Base-by-base conservation (phyloP, 2,329 filamentous ascomycete genomes). In the Amauroascus verrucosus region DNA sequence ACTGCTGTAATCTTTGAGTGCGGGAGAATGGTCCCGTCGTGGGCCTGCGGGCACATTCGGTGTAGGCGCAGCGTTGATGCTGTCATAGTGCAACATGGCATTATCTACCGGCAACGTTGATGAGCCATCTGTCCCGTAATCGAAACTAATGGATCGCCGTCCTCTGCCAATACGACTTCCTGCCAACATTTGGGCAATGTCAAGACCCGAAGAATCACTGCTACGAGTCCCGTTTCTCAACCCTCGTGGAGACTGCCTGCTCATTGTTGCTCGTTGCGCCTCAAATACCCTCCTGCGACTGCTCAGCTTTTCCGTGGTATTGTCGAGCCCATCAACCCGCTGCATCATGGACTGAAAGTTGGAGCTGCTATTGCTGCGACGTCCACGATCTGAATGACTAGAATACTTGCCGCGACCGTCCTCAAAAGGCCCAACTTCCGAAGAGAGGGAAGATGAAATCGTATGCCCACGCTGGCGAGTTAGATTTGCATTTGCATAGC, bases 11-110 rank as follows among this genome's bases (percentile, higher is more conserved):
- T 55, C 66, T 59, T 67, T 57, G 62, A 67, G 41, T 2, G 65
- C 66, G 53, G 69, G 62, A 22, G 74, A 70, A 40, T 70, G 71
- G 44, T 69, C 62, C 59, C 78, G 72, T 57, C 88, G 81, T 54
- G 90, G 88, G 4, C 90, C 90, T 47, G 78, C 84, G 32, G 88
- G 88, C 33, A 96, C 77, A 26, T 83, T 90, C 4, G 91, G 91
- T 35, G 85, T 91, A 13, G 91, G 90, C 24, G 89, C 90, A 49
- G 88, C 86, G 65, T 93, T 86, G 70, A 84, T 82, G 61, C 85
- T 80, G 48, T 70, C 56, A 52, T 58, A 59, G 26, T 41, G 43
- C 20, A 43, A 33, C 22, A 33, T 35, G 24, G n/a, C 28, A 35
- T 26, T 22, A 43, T 53, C 51, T 11, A 48, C 14, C 16, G 51